Evolutionary conservation across 2,329 filamentous ascomycete species (phyloP).

Genomic region (Trichoderma simmonsii): DNA sequence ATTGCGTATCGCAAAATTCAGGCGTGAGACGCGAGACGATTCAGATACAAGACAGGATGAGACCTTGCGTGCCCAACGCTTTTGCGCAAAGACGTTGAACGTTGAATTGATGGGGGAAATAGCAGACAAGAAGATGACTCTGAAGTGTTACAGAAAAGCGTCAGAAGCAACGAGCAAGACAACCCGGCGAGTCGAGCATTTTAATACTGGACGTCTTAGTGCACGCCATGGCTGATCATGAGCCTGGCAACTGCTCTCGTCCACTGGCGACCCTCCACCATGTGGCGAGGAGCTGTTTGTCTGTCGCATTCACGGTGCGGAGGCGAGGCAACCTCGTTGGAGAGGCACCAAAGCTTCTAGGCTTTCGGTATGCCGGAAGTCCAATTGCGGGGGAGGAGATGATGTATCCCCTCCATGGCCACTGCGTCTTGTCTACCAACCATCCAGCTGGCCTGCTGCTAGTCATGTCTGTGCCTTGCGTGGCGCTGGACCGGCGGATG

Average conservation of each 20-base stretch:
- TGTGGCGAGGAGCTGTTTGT: constrained; percentile 10
- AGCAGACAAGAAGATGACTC: background rate
- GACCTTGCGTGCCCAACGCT: background rate
- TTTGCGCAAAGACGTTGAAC: background rate
- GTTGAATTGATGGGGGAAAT: background rate
- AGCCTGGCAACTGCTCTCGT: constrained; percentile 21
- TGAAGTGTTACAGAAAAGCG: background rate
- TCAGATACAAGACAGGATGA: constrained; percentile 13
- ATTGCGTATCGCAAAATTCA: background rate
- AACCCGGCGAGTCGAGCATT: constrained; percentile 6
- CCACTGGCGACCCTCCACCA: constrained; percentile 34
- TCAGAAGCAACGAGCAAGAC: background rate
- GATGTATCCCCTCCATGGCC: constrained; percentile 7
- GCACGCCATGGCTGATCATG: constrained; percentile 7
- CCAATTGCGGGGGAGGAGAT: constrained; percentile 19
- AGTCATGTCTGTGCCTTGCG: constrained; percentile 16
- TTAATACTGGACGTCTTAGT: constrained; percentile 4
- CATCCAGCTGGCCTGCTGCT: background rate
- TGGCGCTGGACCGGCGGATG: constrained; percentile 8
- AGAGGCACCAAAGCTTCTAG: constrained; percentile 1
- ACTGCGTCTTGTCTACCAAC: background rate
- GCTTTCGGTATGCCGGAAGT: constrained; percentile 13
- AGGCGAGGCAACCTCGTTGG: constrained; percentile 14
- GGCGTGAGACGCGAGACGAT: constrained; percentile 5
- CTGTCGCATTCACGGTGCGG: constrained; percentile 5